phyloP scores from a whole-genome alignment of 192 early-diverging fungal genomes.

The Coemansia reversa region DNA sequence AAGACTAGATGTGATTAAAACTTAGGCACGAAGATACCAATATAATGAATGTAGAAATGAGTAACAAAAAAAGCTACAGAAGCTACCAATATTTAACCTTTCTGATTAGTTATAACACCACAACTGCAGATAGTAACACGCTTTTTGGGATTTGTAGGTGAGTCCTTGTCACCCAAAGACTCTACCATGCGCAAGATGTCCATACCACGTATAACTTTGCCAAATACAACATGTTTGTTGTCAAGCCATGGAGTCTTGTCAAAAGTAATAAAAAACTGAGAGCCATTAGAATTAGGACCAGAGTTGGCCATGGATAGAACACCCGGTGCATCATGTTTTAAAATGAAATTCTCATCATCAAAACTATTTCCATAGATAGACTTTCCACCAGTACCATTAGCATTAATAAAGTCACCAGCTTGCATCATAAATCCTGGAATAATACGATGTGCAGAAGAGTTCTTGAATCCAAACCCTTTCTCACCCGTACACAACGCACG shows the following conservation, averaged over 20 bases:
- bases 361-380: constrained; percentile 79
- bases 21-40: no score
- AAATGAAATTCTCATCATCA: constrained; percentile 73
- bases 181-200: constrained; percentile 82
- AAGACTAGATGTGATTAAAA: no score
- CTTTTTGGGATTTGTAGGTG: constrained; percentile 29
- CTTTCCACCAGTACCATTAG: constrained; percentile 79
- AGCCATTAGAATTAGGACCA: constrained; percentile 75
- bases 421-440: constrained; percentile 90
- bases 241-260: constrained; percentile 77
- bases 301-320: constrained; percentile 82
- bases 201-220: constrained; percentile 75
- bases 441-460: constrained; percentile 79
- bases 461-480: constrained; percentile 60
- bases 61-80: no score
- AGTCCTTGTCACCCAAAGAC: constrained; percentile 39
- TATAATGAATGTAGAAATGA: no score
- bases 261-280: constrained; percentile 82
- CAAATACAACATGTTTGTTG: constrained; percentile 80
- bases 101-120: constrained; percentile 6
- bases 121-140: constrained; percentile 29
- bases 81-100: no score
- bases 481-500: constrained; percentile 45
- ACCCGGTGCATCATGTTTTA: constrained; percentile 69
- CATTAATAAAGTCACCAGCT: constrained; percentile 79